Base-by-base conservation (phyloP, 2,329 filamentous ascomycete species). In the Paracoccidioides brasiliensis region DNA sequence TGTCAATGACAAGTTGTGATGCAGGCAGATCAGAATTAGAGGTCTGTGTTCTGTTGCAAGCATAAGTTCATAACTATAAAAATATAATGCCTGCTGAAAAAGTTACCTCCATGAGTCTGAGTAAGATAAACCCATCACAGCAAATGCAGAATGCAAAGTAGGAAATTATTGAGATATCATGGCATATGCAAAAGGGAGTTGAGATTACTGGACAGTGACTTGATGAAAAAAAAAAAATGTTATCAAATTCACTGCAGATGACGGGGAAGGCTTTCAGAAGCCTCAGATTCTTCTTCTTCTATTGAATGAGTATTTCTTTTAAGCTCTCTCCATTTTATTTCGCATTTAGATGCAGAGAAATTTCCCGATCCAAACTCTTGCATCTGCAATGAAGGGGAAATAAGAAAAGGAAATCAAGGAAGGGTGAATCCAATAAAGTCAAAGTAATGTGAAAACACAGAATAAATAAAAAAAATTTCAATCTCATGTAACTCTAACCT, bases 291-390 rank as follows among this genome's bases (percentile, higher is more conserved):
- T 22, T 28, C 9, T 44, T 35, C 32, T 37, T 53, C 52, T 46
- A 32, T 10, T 12, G 32, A 2, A 30, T 37, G 52, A 45, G 32
- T 40, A 37, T 33, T 15, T 54, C 22, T 35, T 41, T 56, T 55
- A 52, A 57, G 51, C 54, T 52, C 54, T 49, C 54, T 57, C 56
- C 58, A 61, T 56, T 60, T 60, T 43, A 57, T 52, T 59, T 68
- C 64, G 57, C 71, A 72, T 63, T 71, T 66, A 53, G 67, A 63
- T 15, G 70, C 59, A 2, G 67, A 69, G 52, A 69, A 53, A 57
- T 61, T 66, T 48, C 57, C 64, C 32, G 66, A 64, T 7, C 67
- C 70, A 12, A 72, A 61, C 55, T 72, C 68, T 62, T 64, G 58
- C 57, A 64, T 57, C 64, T 64, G 48, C 38, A 52, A 56, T 33